Evolutionary conservation across 768 basidiomycete genomes (phyloP).

Genomic region (Mycena venus): DNA sequence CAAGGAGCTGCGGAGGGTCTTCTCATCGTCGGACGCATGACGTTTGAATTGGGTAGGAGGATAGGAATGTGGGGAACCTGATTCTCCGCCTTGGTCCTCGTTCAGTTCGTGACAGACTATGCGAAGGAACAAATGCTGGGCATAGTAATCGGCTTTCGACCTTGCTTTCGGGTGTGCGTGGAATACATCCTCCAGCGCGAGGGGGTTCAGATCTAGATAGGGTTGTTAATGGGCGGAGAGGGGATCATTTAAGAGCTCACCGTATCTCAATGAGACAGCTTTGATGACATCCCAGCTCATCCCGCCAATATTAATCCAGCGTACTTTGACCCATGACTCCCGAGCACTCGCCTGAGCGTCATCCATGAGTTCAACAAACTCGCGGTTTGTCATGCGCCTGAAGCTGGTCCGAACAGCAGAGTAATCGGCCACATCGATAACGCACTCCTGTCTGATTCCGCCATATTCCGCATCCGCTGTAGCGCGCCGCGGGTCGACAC

Average conservation of each 20-base stretch:
- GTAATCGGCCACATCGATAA: slow-evolving; percentile 79
- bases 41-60: too few relatives aligned
- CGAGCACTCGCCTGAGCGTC: slow-evolving; percentile 57
- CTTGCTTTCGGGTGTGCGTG: slow-evolving; percentile 67
- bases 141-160: slow-evolving; percentile 81
- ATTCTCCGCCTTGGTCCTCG: too few relatives aligned
- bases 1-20: slow-evolving; percentile 35
- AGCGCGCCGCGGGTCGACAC: slow-evolving; percentile 74
- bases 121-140: slow-evolving; percentile 71
- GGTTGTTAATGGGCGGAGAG: too few relatives aligned
- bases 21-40: too few relatives aligned
- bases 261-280: slow-evolving; percentile 74
- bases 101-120: slow-evolving; percentile 74
- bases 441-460: slow-evolving; percentile 70
- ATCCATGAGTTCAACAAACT: slow-evolving; percentile 70
- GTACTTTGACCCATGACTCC: slow-evolving; percentile 75
- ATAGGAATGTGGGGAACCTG: too few relatives aligned
- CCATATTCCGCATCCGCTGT: slow-evolving; percentile 69
- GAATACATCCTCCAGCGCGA: slow-evolving; percentile 81
- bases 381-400: slow-evolving; percentile 69
- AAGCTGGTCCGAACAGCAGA: slow-evolving; percentile 66
- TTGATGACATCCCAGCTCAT: slow-evolving; percentile 81
- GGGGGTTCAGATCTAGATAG: slow-evolving; percentile 74
- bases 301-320: slow-evolving; percentile 83
- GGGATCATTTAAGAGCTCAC: slow-evolving; percentile 52